phyloP scores from a whole-genome alignment of 331 rosid genomes.

The Ulmus americana region DNA sequence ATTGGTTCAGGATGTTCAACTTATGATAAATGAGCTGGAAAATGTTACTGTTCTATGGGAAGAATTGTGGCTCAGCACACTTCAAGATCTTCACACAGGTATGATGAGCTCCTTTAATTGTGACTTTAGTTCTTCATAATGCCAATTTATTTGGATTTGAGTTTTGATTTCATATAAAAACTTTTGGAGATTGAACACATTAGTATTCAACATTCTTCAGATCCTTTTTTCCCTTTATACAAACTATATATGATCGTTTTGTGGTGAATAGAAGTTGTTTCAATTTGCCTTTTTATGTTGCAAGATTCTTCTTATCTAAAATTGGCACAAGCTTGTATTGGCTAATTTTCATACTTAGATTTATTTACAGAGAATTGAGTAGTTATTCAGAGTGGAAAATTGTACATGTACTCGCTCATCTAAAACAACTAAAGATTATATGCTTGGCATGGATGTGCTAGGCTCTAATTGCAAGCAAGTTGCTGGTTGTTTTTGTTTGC shows the following conservation, averaged over 20 bases:
- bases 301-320: not conserved
- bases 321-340: not conserved
- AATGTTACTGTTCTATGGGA: slow-evolving; percentile 99
- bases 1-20: slow-evolving; percentile 84
- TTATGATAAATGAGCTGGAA: slow-evolving; percentile 87
- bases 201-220: not conserved
- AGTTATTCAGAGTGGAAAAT: not conserved
- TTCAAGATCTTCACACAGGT: slow-evolving; percentile 98
- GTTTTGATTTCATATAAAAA: not conserved
- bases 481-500: not conserved
- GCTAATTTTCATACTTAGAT: not conserved
- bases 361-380: not conserved
- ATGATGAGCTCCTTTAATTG: slow-evolving; percentile 14
- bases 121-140: slow-evolving; percentile 24
- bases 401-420: not conserved
- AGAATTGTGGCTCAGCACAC: slow-evolving; percentile 97
- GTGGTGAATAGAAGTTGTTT: not conserved
- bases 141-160: slow-evolving; percentile 14
- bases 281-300: not conserved
- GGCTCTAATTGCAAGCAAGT: not conserved
- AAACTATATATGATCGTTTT: not conserved
- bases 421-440: not conserved
- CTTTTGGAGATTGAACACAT: not conserved
- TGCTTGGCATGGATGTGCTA: not conserved
- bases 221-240: not conserved